phyloP scores from a whole-genome alignment of 2,329 filamentous ascomycete species.

The Aureobasidium uvarum region DNA sequence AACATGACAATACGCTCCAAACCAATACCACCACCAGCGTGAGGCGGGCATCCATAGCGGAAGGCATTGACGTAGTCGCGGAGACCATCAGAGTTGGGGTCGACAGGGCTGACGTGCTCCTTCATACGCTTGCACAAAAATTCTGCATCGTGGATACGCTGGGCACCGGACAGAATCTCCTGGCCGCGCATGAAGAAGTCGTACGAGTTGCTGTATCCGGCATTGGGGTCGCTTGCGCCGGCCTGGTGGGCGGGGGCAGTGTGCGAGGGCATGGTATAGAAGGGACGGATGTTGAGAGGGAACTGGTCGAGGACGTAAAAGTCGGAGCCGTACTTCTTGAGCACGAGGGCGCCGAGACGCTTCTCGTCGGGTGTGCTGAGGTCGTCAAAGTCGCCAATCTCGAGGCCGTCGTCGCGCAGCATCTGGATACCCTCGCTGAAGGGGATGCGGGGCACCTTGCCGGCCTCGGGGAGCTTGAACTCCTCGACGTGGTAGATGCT shows the following conservation, averaged over 20 bases:
- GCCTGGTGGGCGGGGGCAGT: conserved; percentile 52
- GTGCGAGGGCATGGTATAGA: conserved; percentile 83
- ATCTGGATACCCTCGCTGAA: conserved; percentile 77
- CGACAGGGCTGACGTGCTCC: conserved; percentile 55
- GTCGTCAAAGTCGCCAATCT: conserved; percentile 74
- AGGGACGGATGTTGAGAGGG: conserved; percentile 81
- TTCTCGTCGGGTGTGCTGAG: conserved; percentile 80
- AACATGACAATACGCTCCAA: conserved; percentile 66
- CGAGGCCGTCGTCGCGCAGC: conserved; percentile 71
- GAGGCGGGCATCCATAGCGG: conserved; percentile 62
- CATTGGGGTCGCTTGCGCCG: conserved; percentile 45
- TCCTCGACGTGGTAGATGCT: conserved; percentile 73
- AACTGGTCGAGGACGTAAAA: conserved; percentile 98
- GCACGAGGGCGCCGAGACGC: conserved; percentile 81
- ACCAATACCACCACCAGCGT: conserved; percentile 64
- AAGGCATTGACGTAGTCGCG: conserved; percentile 64
- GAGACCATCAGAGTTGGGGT: conserved; percentile 59
- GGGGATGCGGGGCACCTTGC: conserved; percentile 72
- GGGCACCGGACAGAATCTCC: conserved; percentile 66
- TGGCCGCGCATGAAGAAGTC: conserved; percentile 71
- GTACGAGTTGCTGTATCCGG: conserved; percentile 62
- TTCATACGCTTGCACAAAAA: conserved; percentile 59
- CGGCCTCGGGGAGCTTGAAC: conserved; percentile 70
- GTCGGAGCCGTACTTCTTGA: conserved; percentile 87
- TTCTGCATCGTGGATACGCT: conserved; percentile 63